Percentiles rank a stretch among this genome's conserved stretches.
phyloP scores from a whole-genome alignment of 2,329 filamentous ascomycete species.

The Tolypocladium guangdongense region DNA sequence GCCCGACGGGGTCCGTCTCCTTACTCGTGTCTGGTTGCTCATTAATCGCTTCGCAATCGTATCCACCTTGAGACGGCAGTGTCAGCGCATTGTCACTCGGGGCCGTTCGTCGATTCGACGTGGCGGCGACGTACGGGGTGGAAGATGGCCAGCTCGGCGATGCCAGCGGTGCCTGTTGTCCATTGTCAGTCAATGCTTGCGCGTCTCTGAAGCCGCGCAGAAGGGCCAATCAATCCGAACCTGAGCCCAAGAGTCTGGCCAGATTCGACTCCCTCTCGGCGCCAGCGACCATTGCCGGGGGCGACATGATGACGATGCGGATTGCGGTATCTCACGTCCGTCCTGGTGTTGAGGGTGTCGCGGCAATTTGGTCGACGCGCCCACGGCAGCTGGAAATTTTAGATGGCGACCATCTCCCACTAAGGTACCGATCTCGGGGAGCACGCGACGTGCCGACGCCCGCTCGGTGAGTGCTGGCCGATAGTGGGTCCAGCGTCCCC shows the following conservation, averaged over 20 bases:
- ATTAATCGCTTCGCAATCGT: constrained; percentile 98
- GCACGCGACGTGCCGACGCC: constrained; percentile 2
- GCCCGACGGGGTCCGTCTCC: constrained; percentile 24
- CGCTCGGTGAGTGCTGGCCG: too few species aligned
- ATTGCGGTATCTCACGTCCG: constrained; percentile 1
- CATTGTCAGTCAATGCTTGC: constrained; percentile 14
- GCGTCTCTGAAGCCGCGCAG: not conserved
- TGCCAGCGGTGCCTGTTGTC: constrained; percentile 69
- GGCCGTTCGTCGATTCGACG: not conserved
- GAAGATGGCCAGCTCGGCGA: constrained; percentile 87
- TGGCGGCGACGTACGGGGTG: constrained; percentile 55
- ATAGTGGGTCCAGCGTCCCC: not conserved
- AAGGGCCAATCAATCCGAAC: constrained; percentile 31
- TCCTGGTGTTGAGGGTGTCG: not conserved
- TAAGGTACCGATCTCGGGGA: constrained; percentile 6
- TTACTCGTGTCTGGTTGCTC: constrained; percentile 71
- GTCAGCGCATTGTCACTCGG: constrained; percentile 1
- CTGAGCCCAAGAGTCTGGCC: constrained; percentile 83
- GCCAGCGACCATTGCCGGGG: constrained; percentile 32
- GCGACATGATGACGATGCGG: constrained; percentile 43
- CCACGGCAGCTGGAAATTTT: constrained; percentile 6
- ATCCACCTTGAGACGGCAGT: constrained; percentile 58
- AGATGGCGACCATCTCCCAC: not conserved
- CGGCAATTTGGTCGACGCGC: not conserved
- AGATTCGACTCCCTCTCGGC: constrained; percentile 74